phyloP scores from a whole-genome alignment of 768 basidiomycete genomes.

The Pleurotus ostreatus region DNA sequence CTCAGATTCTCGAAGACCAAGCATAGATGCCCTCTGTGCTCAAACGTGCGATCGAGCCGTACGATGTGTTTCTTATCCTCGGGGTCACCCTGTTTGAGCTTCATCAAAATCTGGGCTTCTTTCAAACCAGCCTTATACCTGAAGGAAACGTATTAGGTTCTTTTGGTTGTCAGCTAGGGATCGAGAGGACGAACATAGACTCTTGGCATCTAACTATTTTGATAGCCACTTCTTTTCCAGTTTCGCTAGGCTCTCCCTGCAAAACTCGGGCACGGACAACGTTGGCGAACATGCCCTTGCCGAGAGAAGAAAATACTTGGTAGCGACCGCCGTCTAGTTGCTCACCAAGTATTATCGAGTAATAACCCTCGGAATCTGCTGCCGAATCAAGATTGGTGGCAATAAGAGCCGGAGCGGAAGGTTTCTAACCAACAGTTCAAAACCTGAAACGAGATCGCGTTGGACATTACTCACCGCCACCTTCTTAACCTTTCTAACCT shows the following conservation, averaged over 20 bases:
- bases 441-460: not conserved
- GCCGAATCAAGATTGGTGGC: slow-evolving; percentile 84
- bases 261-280: slow-evolving; percentile 89
- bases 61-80: slow-evolving; percentile 97
- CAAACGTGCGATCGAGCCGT: slow-evolving; percentile 90
- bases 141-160: not conserved
- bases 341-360: slow-evolving; percentile 90
- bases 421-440: slow-evolving; percentile 30
- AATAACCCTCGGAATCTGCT: slow-evolving; percentile 94
- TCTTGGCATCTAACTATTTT: slow-evolving; percentile 96
- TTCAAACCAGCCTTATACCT: slow-evolving; percentile 96
- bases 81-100: slow-evolving; percentile 83
- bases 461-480: slow-evolving; percentile 37
- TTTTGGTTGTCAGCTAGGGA: too few species aligned
- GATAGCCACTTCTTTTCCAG: slow-evolving; percentile 82
- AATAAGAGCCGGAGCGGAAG: slow-evolving; percentile 57
- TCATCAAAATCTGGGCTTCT: slow-evolving; percentile 85
- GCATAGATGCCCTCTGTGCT: slow-evolving; percentile 95
- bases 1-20: slow-evolving; percentile 93
- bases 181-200: slow-evolving; percentile 69
- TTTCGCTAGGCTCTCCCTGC: slow-evolving; percentile 52
- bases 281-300: slow-evolving; percentile 98
- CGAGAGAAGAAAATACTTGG: slow-evolving; percentile 92
- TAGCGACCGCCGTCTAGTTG: slow-evolving; percentile 89
- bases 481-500: slow-evolving; percentile 58